A percentile compares a stretch with the other conserved stretches of the same genome.
These are phyloP conservation scores for Leccinum boreale DNA, from an alignment of 768 basidiomycete genomes.

Conservation along the genomic window DNA sequence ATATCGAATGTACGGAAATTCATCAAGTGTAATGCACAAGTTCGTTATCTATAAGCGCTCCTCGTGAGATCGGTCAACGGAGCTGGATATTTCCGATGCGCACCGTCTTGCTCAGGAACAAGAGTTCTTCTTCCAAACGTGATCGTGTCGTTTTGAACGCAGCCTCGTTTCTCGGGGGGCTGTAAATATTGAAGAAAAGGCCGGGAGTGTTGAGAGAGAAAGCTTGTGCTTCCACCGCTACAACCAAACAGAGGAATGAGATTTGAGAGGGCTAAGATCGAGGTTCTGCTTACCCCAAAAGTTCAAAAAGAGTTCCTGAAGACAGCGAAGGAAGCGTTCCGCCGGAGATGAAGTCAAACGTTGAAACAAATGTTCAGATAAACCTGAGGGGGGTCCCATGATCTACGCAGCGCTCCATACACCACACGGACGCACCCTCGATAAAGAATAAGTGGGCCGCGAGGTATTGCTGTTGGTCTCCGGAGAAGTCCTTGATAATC, in stretches of 20 bases:
- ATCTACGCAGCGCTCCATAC: neutral
- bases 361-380: constrained; percentile 76
- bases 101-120: constrained; percentile 70
- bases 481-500: constrained; percentile 79
- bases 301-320: constrained; percentile 89
- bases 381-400: constrained; percentile 43
- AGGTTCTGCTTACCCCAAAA: constrained; percentile 73
- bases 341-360: constrained; percentile 73
- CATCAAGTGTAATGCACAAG: constrained; percentile 84
- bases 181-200: constrained; percentile 86
- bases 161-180: constrained; percentile 73
- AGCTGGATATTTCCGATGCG: neutral
- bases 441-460: constrained; percentile 91
- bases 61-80: constrained; percentile 2
- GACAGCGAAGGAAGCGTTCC: constrained; percentile 66
- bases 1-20: constrained; percentile 91
- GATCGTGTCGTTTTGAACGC: constrained; percentile 63
- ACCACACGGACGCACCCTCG: constrained; percentile 56
- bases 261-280: neutral
- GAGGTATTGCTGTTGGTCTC: constrained; percentile 66
- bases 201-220: constrained; percentile 79
- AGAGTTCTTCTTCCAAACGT: constrained; percentile 84
- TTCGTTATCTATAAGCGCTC: constrained; percentile 68
- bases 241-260: constrained; percentile 6
- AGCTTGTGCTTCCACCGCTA: constrained; percentile 82